A percentile compares a stretch with the other conserved stretches of the same genome.
phyloP scores from a whole-genome alignment of 2,329 filamentous ascomycete species.

The Furcasterigmium furcatum region DNA sequence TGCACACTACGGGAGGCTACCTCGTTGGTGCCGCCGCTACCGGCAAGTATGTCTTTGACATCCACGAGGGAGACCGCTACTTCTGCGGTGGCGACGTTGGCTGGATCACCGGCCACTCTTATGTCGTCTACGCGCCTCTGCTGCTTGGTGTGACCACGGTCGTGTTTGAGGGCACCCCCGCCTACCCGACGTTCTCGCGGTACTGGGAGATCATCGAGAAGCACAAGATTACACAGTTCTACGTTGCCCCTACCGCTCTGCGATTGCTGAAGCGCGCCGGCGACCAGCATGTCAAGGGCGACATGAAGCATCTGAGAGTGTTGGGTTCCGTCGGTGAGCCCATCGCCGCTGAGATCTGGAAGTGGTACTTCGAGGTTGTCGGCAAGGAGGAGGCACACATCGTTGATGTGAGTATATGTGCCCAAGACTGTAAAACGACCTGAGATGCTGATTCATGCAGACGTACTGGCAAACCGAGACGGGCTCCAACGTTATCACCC shows the following conservation, averaged over 20 bases:
- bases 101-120: conserved; percentile 99
- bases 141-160: conserved; percentile 91
- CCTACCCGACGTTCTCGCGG: conserved; percentile 94
- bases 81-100: conserved; percentile 98
- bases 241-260: conserved; percentile 92
- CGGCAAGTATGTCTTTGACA: conserved; percentile 98
- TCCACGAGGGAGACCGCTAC: conserved; percentile 89
- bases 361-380: conserved; percentile 97
- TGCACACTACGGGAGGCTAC: conserved; percentile 96
- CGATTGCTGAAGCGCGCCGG: conserved; percentile 93
- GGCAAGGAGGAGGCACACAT: conserved; percentile 92
- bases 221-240: conserved; percentile 95
- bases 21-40: conserved; percentile 90
- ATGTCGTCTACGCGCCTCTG: conserved; percentile 94
- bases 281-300: conserved; percentile 83
- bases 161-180: conserved; percentile 96
- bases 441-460: conserved; percentile 37
- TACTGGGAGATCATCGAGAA: conserved; percentile 99
- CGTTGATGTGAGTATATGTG: conserved; percentile 73
- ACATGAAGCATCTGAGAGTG: conserved; percentile 86
- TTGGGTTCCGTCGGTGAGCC: conserved; percentile 95
- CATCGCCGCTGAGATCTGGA: conserved; percentile 97
- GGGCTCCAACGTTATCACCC: conserved; percentile 92
- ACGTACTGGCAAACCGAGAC: conserved; percentile 99
- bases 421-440: not conserved